A percentile compares a stretch with the other conserved stretches of the same genome.
These are phyloP conservation scores for Paramecium tetraurelia DNA, from an alignment of 73 alveolate genomes.

Conservation along the genomic window DNA sequence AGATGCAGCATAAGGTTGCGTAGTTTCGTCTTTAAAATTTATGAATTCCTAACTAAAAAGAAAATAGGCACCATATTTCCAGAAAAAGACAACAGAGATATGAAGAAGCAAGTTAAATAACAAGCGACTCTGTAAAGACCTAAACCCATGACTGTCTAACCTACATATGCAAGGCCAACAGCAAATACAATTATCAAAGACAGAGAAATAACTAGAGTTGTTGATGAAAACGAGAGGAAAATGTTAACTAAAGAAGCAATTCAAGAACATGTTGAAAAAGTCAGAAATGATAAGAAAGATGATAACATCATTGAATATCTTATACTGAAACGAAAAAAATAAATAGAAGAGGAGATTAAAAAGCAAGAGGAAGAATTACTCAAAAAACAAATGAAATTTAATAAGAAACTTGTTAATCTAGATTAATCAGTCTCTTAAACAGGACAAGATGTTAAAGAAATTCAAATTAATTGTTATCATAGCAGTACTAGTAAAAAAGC, in stretches of 20 bases:
- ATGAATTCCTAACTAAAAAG: conserved; percentile 45
- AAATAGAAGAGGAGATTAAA: conserved; percentile 52
- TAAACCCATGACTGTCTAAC: background rate
- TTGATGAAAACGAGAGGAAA: conserved; percentile 57
- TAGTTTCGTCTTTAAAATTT: conserved; percentile 33
- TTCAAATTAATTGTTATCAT: conserved; percentile 51
- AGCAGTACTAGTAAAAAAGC: conserved; percentile 57
- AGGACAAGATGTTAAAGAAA: conserved; percentile 57
- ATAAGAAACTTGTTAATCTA: conserved; percentile 38
- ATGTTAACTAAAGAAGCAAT: conserved; percentile 15
- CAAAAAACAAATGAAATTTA: conserved; percentile 43
- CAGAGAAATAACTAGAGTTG: conserved; percentile 55
- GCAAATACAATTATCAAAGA: conserved; percentile 52
- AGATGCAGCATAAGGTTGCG: conserved; percentile 53
- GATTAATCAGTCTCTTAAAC: conserved; percentile 28
- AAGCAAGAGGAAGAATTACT: conserved; percentile 61
- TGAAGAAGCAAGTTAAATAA: conserved; percentile 3
- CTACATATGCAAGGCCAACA: conserved; percentile 59
- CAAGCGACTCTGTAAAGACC: conserved; percentile 16
- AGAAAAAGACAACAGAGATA: conserved; percentile 51
- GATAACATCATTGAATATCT: conserved; percentile 58
- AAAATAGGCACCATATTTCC: conserved; percentile 28
- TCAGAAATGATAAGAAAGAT: conserved; percentile 54
- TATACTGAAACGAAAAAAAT: conserved; percentile 24
- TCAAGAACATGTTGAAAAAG: conserved; percentile 44